Conservation (phyloP, 305 asterid species). For the Ilex paraguariensis region DNA sequence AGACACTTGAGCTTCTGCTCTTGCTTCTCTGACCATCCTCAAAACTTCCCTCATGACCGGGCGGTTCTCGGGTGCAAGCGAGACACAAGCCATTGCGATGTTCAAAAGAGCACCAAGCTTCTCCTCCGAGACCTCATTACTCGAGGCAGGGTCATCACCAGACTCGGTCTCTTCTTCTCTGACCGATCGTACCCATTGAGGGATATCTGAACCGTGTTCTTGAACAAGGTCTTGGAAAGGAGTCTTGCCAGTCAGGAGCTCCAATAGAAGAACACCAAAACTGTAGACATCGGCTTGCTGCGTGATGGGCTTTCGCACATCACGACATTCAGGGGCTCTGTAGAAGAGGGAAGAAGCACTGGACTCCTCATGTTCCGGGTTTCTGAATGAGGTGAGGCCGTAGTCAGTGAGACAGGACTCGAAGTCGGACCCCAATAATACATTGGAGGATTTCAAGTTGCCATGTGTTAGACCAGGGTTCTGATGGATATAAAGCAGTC, state of each 20-base stretch:
- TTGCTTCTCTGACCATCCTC: conserved; percentile 76
- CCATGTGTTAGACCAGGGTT: conserved; percentile 88
- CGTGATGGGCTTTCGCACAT: conserved; percentile 49
- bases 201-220: conserved; percentile 76
- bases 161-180: conserved; percentile 83
- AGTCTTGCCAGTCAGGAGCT: conserved; percentile 87
- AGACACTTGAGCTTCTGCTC: conserved; percentile 80
- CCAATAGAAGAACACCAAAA: conserved; percentile 81
- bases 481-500: conserved; percentile 81
- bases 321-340: conserved; percentile 95
- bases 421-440: conserved; percentile 78
- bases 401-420: conserved; percentile 96
- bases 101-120: conserved; percentile 58
- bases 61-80: conserved; percentile 51
- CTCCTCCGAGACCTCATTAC: conserved; percentile 78
- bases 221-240: conserved; percentile 88
- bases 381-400: conserved; percentile 64
- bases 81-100: conserved; percentile 61
- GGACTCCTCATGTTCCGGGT: conserved; percentile 69
- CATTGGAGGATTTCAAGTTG: conserved; percentile 82
- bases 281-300: conserved; percentile 89
- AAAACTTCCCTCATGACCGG: conserved; percentile 73
- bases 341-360: conserved; percentile 81
- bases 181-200: conserved; percentile 71
- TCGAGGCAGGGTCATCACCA: conserved; percentile 64